Percentiles rank a stretch among this genome's conserved stretches.
These are phyloP conservation scores for Nicotiana sylvestris DNA, from an alignment of 257 asterid genomes.

Conservation along the genomic window DNA sequence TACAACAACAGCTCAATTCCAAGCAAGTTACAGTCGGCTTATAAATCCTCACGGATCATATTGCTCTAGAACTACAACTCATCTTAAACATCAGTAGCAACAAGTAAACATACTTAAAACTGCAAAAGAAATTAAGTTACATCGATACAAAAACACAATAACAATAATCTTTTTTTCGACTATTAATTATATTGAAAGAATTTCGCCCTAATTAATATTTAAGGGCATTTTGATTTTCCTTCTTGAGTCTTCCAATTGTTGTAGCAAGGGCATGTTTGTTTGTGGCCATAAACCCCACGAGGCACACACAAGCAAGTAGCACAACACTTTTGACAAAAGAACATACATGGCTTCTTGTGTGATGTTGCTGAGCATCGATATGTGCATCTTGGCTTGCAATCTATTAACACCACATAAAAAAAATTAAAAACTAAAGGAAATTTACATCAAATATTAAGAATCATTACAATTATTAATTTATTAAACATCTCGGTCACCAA, in stretches of 20 bases:
- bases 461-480: too few relatives aligned
- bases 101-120: neutral
- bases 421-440: neutral
- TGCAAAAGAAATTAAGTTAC: neutral
- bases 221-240: slow-evolving; percentile 38
- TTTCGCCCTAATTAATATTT: neutral
- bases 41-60: neutral
- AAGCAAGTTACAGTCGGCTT: neutral
- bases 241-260: slow-evolving; percentile 40
- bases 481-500: too few relatives aligned
- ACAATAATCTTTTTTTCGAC: neutral
- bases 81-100: neutral
- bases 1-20: neutral
- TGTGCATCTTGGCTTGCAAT: slow-evolving; percentile 33
- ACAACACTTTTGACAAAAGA: slow-evolving; percentile 37
- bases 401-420: slow-evolving; percentile 3
- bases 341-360: slow-evolving; percentile 43
- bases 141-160: neutral
- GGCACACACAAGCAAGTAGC: slow-evolving; percentile 39
- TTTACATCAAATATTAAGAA: neutral
- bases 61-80: neutral
- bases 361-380: slow-evolving; percentile 44
- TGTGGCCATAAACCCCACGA: slow-evolving; percentile 34
- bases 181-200: neutral
- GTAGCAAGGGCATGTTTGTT: slow-evolving; percentile 36